These are phyloP conservation scores for Endocalyx cinctus DNA, from an alignment of 2,329 filamentous ascomycete genomes.

Conservation along the genomic window DNA sequence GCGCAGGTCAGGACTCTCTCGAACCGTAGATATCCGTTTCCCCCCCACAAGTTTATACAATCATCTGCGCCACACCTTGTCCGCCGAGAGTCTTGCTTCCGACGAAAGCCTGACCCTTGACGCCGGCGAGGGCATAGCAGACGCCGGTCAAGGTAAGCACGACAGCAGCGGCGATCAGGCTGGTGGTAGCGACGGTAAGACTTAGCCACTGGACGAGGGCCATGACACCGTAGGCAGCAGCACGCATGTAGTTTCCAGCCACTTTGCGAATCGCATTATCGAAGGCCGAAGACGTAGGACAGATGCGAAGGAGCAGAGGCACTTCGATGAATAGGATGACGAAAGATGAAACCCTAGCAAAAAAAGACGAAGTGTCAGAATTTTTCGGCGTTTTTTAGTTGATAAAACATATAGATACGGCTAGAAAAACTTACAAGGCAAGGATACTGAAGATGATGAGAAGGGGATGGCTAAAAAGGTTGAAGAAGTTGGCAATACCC, in stretches of 20 bases:
- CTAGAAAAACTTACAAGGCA: conserved; percentile 42
- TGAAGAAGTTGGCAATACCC: conserved; percentile 65
- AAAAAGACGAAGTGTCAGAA: background rate
- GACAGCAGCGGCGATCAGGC: conserved; percentile 81
- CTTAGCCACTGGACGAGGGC: conserved; percentile 81
- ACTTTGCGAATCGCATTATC: conserved; percentile 86
- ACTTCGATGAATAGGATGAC: conserved; percentile 84
- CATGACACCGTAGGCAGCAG: conserved; percentile 79
- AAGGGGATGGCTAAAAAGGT: conserved; percentile 37
- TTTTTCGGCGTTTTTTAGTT: conserved; percentile 5
- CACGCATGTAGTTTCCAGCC: conserved; percentile 96
- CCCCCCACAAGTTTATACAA: conserved; percentile 79
- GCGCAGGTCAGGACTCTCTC: too few relatives aligned
- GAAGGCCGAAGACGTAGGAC: conserved; percentile 87
- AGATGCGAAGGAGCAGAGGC: conserved; percentile 92
- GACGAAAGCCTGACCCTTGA: conserved; percentile 82
- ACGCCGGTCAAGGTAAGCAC: conserved; percentile 70
- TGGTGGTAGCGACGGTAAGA: conserved; percentile 58
- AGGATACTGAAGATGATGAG: conserved; percentile 50
- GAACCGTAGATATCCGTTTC: too few relatives aligned
- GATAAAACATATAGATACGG: too few relatives aligned
- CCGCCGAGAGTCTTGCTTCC: conserved; percentile 96
- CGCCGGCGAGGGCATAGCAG: conserved; percentile 75
- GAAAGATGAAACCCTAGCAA: conserved; percentile 61
- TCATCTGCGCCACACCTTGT: conserved; percentile 94